Evolutionary conservation across 805 yeast genomes (phyloP).

Genomic region (Candida insectalens): DNA sequence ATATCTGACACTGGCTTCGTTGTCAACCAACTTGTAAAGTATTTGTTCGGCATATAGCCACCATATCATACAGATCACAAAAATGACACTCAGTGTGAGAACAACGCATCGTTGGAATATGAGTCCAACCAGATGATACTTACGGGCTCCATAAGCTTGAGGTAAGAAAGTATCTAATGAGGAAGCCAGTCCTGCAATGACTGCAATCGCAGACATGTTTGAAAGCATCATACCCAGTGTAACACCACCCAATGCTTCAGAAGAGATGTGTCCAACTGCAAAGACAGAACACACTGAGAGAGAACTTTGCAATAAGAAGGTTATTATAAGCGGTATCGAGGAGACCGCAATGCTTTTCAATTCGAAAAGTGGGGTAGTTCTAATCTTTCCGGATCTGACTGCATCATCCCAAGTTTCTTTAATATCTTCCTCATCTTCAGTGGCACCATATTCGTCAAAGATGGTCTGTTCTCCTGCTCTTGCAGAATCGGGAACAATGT

Average conservation of each 20-base stretch:
- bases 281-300: constrained; percentile 70
- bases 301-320: constrained; percentile 64
- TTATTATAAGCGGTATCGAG: constrained; percentile 51
- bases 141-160: constrained; percentile 66
- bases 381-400: constrained; percentile 30
- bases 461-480: neutral
- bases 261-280: constrained; percentile 67
- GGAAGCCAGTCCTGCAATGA: constrained; percentile 72
- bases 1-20: constrained; percentile 32
- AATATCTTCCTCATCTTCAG: constrained; percentile 12
- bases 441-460: neutral
- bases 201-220: constrained; percentile 64
- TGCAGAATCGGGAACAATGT: neutral
- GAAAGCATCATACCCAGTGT: constrained; percentile 72
- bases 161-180: constrained; percentile 72
- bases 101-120: constrained; percentile 60
- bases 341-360: constrained; percentile 27
- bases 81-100: constrained; percentile 36
- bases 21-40: constrained; percentile 33
- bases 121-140: constrained; percentile 55
- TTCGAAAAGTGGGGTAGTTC: constrained; percentile 32
- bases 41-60: constrained; percentile 42
- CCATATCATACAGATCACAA: constrained; percentile 58
- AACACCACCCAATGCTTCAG: constrained; percentile 64
- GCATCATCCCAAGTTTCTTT: constrained; percentile 26